A percentile compares a stretch with the other conserved stretches of the same genome.
Evolutionary conservation across 1,139 yeast genomes (phyloP).

Genomic region (Zygosaccharomyces sapae): DNA sequence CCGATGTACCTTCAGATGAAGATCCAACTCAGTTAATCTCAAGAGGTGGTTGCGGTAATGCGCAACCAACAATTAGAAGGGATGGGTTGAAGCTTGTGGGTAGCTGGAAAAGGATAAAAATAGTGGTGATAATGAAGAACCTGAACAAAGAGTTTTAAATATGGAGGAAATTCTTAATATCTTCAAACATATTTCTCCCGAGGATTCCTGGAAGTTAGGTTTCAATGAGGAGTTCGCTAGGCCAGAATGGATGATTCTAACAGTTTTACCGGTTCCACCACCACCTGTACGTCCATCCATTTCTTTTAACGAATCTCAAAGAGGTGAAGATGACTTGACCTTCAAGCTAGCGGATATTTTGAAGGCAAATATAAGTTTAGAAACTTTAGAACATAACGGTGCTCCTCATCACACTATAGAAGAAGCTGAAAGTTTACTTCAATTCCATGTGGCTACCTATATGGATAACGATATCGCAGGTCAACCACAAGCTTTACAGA

Average conservation of each 20-base stretch:
- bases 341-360: slow-evolving; percentile 94
- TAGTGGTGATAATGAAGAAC: slow-evolving; percentile 73
- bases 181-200: slow-evolving; percentile 81
- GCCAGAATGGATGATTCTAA: slow-evolving; percentile 97
- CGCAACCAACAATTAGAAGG: slow-evolving; percentile 92
- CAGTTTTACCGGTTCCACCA: slow-evolving; percentile 99
- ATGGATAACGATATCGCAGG: slow-evolving; percentile 99
- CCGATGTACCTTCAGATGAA: slow-evolving; percentile 69
- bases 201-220: slow-evolving; percentile 79
- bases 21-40: slow-evolving; percentile 50
- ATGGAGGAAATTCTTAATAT: slow-evolving; percentile 89
- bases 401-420: slow-evolving; percentile 97
- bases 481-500: slow-evolving; percentile 97
- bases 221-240: slow-evolving; percentile 94
- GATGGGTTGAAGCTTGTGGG: slow-evolving; percentile 97
- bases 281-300: slow-evolving; percentile 99
- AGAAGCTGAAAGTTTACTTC: slow-evolving; percentile 92
- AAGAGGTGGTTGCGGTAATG: slow-evolving; percentile 98
- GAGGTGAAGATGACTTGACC: slow-evolving; percentile 99
- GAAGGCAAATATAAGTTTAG: slow-evolving; percentile 94
- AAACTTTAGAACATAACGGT: slow-evolving; percentile 94
- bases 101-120: slow-evolving; percentile 90
- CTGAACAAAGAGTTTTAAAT: slow-evolving; percentile 83
- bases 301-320: slow-evolving; percentile 94
- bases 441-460: slow-evolving; percentile 98